phyloP scores from a whole-genome alignment of 2,329 filamentous ascomycete species.

The Juglanconis oblonga region DNA sequence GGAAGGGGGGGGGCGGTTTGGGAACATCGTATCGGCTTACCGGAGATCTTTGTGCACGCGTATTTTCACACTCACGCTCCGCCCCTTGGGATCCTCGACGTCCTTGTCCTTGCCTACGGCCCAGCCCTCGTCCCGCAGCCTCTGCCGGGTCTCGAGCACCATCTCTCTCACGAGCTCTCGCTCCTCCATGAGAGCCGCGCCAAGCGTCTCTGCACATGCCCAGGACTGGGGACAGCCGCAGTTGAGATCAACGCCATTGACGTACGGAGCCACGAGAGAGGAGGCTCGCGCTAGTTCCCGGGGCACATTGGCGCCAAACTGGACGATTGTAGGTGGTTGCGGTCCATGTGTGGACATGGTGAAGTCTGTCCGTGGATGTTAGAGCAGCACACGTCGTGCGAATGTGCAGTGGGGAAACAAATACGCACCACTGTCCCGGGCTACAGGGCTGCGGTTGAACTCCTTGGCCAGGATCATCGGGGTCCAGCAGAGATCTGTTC shows the following conservation, averaged over 20 bases:
- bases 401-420: not conserved
- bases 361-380: constrained; percentile 43
- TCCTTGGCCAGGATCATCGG: constrained; percentile 71
- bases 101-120: constrained; percentile 42
- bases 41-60: constrained; percentile 63
- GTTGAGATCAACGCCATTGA: constrained; percentile 66
- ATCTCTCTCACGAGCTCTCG: constrained; percentile 65
- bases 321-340: constrained; percentile 61
- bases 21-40: constrained; percentile 25
- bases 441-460: constrained; percentile 60
- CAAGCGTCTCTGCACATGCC: constrained; percentile 66
- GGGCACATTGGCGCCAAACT: constrained; percentile 63
- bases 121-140: constrained; percentile 53
- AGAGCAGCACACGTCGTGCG: not conserved
- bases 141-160: constrained; percentile 53
- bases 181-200: constrained; percentile 66
- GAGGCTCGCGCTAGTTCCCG: constrained; percentile 62
- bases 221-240: constrained; percentile 72
- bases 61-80: constrained; percentile 69
- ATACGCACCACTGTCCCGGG: constrained; percentile 55
- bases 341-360: constrained; percentile 52
- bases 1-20: too few species aligned
- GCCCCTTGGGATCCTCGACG: constrained; percentile 40
- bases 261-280: constrained; percentile 58
- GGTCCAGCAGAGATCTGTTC: constrained; percentile 66